Evolutionary conservation across 768 basidiomycete genomes (phyloP), one percentile per base, ranked within the genome.

Genomic region (Tricholoma bakamatsutake): DNA sequence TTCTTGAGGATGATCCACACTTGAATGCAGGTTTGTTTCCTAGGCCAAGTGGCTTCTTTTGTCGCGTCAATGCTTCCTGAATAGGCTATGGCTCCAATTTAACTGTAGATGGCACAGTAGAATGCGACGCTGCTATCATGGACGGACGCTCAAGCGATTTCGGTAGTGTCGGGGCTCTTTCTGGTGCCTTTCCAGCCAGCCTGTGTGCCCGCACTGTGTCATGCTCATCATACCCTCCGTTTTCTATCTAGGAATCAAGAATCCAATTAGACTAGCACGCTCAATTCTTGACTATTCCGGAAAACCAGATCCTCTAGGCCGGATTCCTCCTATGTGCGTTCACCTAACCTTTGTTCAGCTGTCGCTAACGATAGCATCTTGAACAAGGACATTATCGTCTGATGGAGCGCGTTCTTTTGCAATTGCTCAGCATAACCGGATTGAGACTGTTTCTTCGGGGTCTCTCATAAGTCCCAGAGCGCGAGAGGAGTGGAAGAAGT

Each of bases 71-170:
- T 24, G 6, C 47, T 43, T 52, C 18, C 52, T 43, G 53, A 17
- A 28, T 11, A 85, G 88, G 90, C 1, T 82, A 78, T 57, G 90
- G 91, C 4, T 89, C 90, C 1, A 93, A 92, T 66, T 71, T 93
- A 46, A 90, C 88, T 0, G 59, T 85, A 3, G 74, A 80, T n/a
- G 89, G 91, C 12, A 73, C 71, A 2, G 89, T 91, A 15, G 90
- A 93, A 70, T 92, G 90, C 61, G 90, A 93, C 61, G 90, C 90
- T 7, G 78, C 87, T 11, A 73, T 92, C 54, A 88, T 90, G 83
- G 79, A 80, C 21, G 69, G 67, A 2, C 43, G 27, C 13, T 65
- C 61, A 34, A 60, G 64, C 35, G 66, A 64, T 43, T 93, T 88
- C 64, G 90, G 88, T 27, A 82, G 85, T 60, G 79, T 85, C 15